A percentile compares a stretch with the other conserved stretches of the same genome.
Conservation (phyloP, 129 eudicot genomes). For the Flaveria linearis region DNA sequence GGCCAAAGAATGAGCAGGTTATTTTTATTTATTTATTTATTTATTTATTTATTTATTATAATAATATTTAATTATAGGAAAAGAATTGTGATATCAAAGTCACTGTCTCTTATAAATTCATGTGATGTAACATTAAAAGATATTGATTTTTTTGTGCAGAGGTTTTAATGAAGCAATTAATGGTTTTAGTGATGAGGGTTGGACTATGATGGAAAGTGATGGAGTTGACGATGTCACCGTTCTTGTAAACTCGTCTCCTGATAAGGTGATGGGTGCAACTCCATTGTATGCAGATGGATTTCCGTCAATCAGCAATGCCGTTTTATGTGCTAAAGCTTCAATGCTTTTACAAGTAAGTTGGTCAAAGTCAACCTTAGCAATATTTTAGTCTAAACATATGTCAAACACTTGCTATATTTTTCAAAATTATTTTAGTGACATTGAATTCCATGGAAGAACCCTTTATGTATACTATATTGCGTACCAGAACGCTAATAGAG, state of each 20-base stretch:
- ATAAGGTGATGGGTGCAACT: constrained; percentile 66
- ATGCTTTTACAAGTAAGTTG: constrained; percentile 85
- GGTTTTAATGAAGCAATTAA: constrained; percentile 93
- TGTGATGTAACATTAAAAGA: neutral
- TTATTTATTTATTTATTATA: neutral
- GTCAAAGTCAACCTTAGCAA: constrained; percentile 23
- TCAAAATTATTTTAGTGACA: neutral
- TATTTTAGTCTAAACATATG: neutral
- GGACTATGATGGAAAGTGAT: constrained; percentile 85
- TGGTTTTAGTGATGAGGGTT: constrained; percentile 87
- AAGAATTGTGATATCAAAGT: neutral
- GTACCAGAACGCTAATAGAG: neutral
- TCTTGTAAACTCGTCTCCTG: constrained; percentile 74
- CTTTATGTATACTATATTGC: neutral
- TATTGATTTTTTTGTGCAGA: constrained; percentile 37
- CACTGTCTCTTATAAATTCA: neutral
- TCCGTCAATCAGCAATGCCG: constrained; percentile 69
- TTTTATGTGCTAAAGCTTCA: constrained; percentile 89
- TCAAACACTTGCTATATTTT: neutral
- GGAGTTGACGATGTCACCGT: constrained; percentile 86
- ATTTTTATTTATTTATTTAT: no score
- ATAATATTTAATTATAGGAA: neutral
- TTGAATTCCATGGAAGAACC: neutral
- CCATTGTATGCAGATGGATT: constrained; percentile 63
- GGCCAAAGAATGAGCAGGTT: constrained; percentile 92